Evolutionary conservation across 1,139 yeast species (phyloP).

Genomic region (Suhomyces chickasaworum): DNA sequence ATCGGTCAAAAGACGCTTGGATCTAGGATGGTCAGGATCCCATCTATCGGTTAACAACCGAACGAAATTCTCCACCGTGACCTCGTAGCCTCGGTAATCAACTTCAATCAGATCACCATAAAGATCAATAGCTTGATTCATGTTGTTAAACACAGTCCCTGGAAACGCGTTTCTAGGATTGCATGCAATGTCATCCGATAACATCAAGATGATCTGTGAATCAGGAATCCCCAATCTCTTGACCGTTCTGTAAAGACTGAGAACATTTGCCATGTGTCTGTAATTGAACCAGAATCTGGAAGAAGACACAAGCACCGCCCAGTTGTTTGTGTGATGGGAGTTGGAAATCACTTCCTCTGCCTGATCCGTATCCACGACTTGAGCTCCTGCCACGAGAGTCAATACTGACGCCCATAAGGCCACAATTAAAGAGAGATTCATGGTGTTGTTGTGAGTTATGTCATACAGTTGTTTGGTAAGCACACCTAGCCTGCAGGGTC

Average conservation of each 20-base stretch:
- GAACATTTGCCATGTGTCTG: constrained; percentile 95
- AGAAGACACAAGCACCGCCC: constrained; percentile 96
- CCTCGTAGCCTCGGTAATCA: constrained; percentile 96
- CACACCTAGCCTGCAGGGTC: neutral
- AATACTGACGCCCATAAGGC: constrained; percentile 8
- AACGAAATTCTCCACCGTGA: constrained; percentile 93
- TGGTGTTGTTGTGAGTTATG: constrained; percentile 5
- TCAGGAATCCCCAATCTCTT: constrained; percentile 96
- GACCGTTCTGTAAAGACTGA: constrained; percentile 93
- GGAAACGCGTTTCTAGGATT: constrained; percentile 95
- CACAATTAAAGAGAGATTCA: constrained; percentile 12
- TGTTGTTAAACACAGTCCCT: constrained; percentile 92
- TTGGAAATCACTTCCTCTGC: constrained; percentile 27
- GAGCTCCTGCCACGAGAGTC: constrained; percentile 12
- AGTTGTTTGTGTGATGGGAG: constrained; percentile 73
- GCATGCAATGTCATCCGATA: constrained; percentile 96
- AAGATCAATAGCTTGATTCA: constrained; percentile 89
- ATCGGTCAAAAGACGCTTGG: constrained; percentile 87
- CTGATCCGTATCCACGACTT: constrained; percentile 20
- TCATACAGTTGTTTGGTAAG: neutral
- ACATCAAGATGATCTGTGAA: constrained; percentile 93
- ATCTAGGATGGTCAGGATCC: constrained; percentile 91
- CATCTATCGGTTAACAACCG: constrained; percentile 90
- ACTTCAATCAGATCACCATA: constrained; percentile 96
- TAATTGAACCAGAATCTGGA: constrained; percentile 98